Percentiles rank a stretch among this genome's conserved stretches.
phyloP scores from a whole-genome alignment of 2,329 filamentous ascomycete species.

The Trichoderma polysporum region DNA sequence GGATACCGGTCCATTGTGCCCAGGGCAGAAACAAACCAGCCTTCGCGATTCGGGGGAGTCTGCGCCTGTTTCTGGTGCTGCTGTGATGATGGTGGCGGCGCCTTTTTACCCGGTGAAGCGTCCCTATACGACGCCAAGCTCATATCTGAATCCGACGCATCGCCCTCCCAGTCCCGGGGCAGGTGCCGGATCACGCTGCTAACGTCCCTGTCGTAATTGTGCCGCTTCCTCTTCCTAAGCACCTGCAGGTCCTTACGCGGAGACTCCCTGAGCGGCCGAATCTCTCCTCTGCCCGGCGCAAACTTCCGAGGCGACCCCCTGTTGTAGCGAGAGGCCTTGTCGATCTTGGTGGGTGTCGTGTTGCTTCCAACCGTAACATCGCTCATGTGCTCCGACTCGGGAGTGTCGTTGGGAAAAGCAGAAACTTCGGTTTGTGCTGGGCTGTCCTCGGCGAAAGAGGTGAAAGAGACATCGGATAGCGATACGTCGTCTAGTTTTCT shows the following conservation, averaged over 20 bases:
- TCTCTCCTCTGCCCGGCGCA: conserved; percentile 63
- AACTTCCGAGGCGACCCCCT: conserved; percentile 42
- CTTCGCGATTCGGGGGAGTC: not conserved
- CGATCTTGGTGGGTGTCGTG: conserved; percentile 48
- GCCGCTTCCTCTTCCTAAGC: conserved; percentile 55
- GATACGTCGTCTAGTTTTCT: conserved; percentile 55
- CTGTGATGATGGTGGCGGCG: conserved; percentile 22
- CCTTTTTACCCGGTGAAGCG: not conserved
- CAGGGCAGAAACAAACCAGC: conserved; percentile 46
- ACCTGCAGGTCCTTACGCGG: conserved; percentile 28
- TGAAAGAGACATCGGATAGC: conserved; percentile 56
- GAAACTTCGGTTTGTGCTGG: conserved; percentile 36
- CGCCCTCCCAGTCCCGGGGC: conserved; percentile 43
- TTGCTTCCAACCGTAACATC: conserved; percentile 44
- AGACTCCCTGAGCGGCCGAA: conserved; percentile 48
- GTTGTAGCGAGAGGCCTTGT: conserved; percentile 47
- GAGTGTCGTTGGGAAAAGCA: conserved; percentile 52
- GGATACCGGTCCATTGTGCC: conserved; percentile 56
- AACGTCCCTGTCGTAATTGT: conserved; percentile 52
- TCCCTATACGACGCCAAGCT: conserved; percentile 23
- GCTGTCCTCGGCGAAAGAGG: conserved; percentile 25
- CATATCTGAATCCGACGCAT: conserved; percentile 51
- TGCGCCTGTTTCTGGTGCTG: conserved; percentile 28
- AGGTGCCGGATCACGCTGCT: conserved; percentile 49
- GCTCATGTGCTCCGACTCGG: conserved; percentile 49